phyloP scores from a whole-genome alignment of 1,284 basidiomycete species.

The Xerocomus amazonicus region DNA sequence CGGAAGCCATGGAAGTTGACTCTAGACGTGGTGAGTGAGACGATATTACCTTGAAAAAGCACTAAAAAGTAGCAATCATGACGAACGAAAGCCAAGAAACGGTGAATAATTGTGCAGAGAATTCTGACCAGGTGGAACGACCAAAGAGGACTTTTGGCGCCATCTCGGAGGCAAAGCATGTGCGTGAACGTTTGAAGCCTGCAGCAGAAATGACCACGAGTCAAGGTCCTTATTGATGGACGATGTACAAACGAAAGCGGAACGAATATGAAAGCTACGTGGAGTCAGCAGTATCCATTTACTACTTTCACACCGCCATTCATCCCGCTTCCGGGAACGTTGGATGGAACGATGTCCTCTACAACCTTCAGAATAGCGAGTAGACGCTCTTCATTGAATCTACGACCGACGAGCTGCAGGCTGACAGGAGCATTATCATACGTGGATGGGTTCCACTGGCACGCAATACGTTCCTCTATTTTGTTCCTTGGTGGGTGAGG shows the following conservation, averaged over 20 bases:
- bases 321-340: slow-evolving; percentile 10
- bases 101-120: neutral
- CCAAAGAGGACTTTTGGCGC: neutral
- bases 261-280: neutral
- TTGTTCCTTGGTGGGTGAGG: slow-evolving; percentile 33
- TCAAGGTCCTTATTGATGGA: slow-evolving; percentile 6
- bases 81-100: neutral
- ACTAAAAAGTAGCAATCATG: neutral
- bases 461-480: slow-evolving; percentile 37
- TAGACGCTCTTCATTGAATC: slow-evolving; percentile 48
- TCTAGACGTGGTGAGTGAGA: neutral
- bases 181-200: slow-evolving; percentile 1
- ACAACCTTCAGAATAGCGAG: slow-evolving; percentile 44
- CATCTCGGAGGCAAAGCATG: neutral
- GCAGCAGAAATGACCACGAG: slow-evolving; percentile 11
- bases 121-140: too few species aligned
- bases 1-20: neutral
- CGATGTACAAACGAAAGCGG: slow-evolving; percentile 1
- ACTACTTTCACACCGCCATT: slow-evolving; percentile 5
- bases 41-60: neutral
- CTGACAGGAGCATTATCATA: slow-evolving; percentile 46
- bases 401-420: slow-evolving; percentile 47
- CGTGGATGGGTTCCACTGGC: slow-evolving; percentile 43
- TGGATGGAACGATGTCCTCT: slow-evolving; percentile 32
- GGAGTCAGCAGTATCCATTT: slow-evolving; percentile 12